Conservation (phyloP, 1,284 basidiomycete genomes). For the Ceratobasidium papillatum region DNA sequence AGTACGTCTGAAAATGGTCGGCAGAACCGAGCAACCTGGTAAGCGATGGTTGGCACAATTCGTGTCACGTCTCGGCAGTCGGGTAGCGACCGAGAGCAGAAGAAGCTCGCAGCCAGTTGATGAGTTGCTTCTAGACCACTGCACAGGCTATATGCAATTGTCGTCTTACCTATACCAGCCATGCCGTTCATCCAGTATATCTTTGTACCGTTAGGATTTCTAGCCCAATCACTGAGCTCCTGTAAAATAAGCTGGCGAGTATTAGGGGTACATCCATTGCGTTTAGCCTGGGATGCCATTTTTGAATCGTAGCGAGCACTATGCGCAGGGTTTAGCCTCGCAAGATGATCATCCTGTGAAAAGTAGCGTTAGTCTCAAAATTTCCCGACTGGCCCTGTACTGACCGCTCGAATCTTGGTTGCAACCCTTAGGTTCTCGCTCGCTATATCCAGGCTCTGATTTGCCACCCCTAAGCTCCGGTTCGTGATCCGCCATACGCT, state of each 20-base stretch:
- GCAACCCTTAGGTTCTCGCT: neutral
- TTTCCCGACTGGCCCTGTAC: neutral
- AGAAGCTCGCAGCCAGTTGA: neutral
- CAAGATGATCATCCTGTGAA: neutral
- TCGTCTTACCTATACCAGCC: too few species aligned
- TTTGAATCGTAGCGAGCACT: neutral
- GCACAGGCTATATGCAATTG: neutral
- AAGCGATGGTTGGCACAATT: constrained; percentile 49
- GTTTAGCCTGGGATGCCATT: neutral
- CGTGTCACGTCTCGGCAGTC: too few species aligned
- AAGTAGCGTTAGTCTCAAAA: neutral
- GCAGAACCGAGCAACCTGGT: constrained; percentile 45
- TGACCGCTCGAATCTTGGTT: neutral
- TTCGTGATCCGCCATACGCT: neutral
- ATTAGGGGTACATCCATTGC: neutral
- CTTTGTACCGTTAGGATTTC: neutral
- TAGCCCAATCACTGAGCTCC: neutral
- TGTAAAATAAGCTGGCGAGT: neutral
- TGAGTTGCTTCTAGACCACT: neutral
- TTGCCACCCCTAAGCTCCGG: neutral
- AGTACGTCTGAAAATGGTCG: neutral
- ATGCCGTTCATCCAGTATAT: constrained; percentile 15
- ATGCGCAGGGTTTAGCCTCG: neutral
- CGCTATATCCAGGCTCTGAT: neutral
- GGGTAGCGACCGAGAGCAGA: too few species aligned